Evolutionary conservation across 495 filamentous ascomycete genomes (phyloP), one percentile per base, ranked within the genome.

Genomic region (Viridothelium virens): DNA sequence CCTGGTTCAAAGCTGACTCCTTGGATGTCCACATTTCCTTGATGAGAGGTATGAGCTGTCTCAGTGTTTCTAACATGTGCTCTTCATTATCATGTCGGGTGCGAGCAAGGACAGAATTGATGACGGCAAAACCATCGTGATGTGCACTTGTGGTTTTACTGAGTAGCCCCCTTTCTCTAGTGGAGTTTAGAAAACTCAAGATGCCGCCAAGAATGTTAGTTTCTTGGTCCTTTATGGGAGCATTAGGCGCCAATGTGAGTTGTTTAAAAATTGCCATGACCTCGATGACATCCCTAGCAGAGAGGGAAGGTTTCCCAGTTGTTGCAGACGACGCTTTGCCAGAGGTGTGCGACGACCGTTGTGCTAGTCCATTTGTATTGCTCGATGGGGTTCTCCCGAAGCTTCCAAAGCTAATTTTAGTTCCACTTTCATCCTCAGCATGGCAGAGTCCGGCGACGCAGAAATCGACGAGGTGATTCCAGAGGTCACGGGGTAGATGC

Each of bases 11-110:
- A 11, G 72, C 72, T 14, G 79, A 78, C 38, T 85, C 77, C 61
- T 91, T 88, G 41, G 84, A 82, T 62, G 83, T 77, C 94, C 94
- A 97, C 69, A 90, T 80, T 25, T 84, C 79, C 37, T 81, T 84
- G 56, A 96, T 83, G 41, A 91, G 73, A 2, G 91, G 90, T 31
- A 96, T 71, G 59, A 93, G 70, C 18, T 84, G 80, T 44, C 80
- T 73, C 56, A 87, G 75, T 36, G 86, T 76, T 44, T 77, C 79
- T 67, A 82, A 80, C 12, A 85, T 82, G 36, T 95, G 77, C 14
- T 81, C 73, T 18, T 86, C 80, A 65, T 89, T 82, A 71, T 95
- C 89, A 41, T 86, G 84, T 47, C 90, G 78, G 2, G 85, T 83
- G 69, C 78, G 84, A 38, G 77, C 77, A 50, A 94, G 74, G 41